A percentile compares a stretch with the other conserved stretches of the same genome.
Evolutionary conservation across 2,329 filamentous ascomycete species (phyloP).

Genomic region (Aspergillus calidoustus): DNA sequence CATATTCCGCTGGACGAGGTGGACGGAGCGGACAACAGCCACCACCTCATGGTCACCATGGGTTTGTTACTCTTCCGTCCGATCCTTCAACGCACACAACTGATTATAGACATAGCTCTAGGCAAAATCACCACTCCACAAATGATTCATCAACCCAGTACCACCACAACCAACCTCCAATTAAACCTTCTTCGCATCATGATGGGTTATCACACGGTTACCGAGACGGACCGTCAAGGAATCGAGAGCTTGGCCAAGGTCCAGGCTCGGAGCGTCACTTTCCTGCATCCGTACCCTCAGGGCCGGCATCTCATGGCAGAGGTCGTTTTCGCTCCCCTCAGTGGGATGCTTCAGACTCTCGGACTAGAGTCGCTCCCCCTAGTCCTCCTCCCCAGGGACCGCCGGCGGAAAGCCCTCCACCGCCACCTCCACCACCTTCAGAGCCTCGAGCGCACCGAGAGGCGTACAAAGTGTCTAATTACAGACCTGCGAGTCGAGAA

Average conservation of each 20-base stretch:
- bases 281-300: slow-evolving; percentile 51
- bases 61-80: slow-evolving; percentile 47
- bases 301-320: slow-evolving; percentile 57
- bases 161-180: slow-evolving; percentile 54
- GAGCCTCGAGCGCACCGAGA: slow-evolving; percentile 39
- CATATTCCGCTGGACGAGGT: slow-evolving; percentile 60
- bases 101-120: slow-evolving; percentile 47
- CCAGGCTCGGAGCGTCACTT: slow-evolving; percentile 50
- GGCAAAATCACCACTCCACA: slow-evolving; percentile 59
- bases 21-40: slow-evolving; percentile 54
- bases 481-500: slow-evolving; percentile 65
- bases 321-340: slow-evolving; percentile 70
- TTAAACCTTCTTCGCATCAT: slow-evolving; percentile 62
- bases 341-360: slow-evolving; percentile 67
- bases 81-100: slow-evolving; percentile 16
- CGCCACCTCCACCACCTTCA: slow-evolving; percentile 36
- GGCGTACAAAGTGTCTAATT: slow-evolving; percentile 62
- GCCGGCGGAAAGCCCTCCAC: slow-evolving; percentile 38
- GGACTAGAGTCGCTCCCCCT: slow-evolving; percentile 54
- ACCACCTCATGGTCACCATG: slow-evolving; percentile 51
- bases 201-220: slow-evolving; percentile 60
- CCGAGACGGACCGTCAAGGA: slow-evolving; percentile 59
- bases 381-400: slow-evolving; percentile 43
- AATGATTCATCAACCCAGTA: slow-evolving; percentile 61
- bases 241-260: slow-evolving; percentile 64